Evolutionary conservation across 2,329 filamentous ascomycete species (phyloP).

Genomic region (Calonectria pteridis): DNA sequence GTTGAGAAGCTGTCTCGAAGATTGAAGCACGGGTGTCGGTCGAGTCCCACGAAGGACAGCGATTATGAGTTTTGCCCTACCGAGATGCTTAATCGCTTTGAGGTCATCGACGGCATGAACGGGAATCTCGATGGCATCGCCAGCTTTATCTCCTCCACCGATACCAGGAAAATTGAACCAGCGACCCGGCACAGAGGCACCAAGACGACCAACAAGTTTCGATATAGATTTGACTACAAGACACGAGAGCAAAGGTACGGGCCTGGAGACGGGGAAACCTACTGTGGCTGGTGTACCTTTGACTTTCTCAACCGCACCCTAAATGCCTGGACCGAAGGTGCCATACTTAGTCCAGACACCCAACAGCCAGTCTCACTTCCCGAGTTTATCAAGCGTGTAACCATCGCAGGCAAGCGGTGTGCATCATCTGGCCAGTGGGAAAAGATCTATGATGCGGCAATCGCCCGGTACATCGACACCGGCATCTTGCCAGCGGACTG

Average conservation of each 20-base stretch:
- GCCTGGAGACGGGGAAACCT: constrained; percentile 9
- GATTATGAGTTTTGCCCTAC: constrained; percentile 3
- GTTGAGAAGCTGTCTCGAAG: constrained; percentile 8
- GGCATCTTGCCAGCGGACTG: constrained; percentile 4
- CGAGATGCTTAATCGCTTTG: constrained; percentile 13
- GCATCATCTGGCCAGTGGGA: neutral
- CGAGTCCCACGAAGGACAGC: neutral
- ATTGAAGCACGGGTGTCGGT: neutral
- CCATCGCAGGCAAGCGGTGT: neutral
- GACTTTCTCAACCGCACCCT: constrained; percentile 17
- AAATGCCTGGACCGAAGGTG: constrained; percentile 8
- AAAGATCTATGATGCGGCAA: neutral
- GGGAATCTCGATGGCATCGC: neutral
- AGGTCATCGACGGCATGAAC: neutral
- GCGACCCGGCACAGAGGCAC: neutral
- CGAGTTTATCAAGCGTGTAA: constrained; percentile 9
- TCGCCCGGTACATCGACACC: neutral
- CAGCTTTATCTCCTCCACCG: neutral
- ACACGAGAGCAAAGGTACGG: neutral
- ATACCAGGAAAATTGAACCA: neutral
- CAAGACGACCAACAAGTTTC: neutral
- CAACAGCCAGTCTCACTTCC: constrained; percentile 3
- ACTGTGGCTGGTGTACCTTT: constrained; percentile 13
- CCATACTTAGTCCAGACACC: neutral
- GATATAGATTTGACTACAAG: constrained; percentile 1